Evolutionary conservation across 1,284 basidiomycete genomes (phyloP), one percentile per base, ranked within the genome.

Genomic region (Leccinum brunneo-olivaceum): DNA sequence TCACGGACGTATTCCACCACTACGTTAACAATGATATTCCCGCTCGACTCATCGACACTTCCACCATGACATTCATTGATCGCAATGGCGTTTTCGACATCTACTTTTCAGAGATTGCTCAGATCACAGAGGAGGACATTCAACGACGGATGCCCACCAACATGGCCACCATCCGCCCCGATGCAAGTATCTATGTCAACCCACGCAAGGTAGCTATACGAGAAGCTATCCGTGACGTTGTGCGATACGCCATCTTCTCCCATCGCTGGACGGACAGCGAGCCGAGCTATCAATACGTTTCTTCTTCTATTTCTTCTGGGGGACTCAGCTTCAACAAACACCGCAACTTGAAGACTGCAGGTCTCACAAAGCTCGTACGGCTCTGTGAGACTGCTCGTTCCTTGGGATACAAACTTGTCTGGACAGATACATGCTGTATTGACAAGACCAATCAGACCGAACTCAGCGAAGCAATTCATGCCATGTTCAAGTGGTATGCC

Each of bases 401-500:
- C 3, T 32, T 50, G 1, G 51, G 48, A 15, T 61, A 49, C 19
- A 47, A 11, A 11, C 15, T 58, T 9, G 49, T 49, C 28, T 62
- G 58, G 61, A 53, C 56, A 2, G 58, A 62, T 21, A 57, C 60
- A 0, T 59, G 57, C 14, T 61, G 59, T 40, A 61, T 58, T 12
- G 47, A 61, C 28, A 50, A 50, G 38, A 37, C 25, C 27, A 52
- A 49, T 23, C 12, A 34, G 0, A 20, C 41, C 2, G 61, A 64
- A 14, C 54, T 64, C n/a, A 43, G 41, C 20, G 56, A 59, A 34
- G 56, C 60, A 0, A 51, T 62, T 16, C 48, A 49, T n/a, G 55
- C 60, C 19, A 59, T 59, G 60, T 61, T 45, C 45, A 52, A 39
- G 34, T 58, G 60, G 60, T 62, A 61, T 19, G 40, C 48, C 2